These are phyloP conservation scores for Chalciporus sp. DNA, from an alignment of 1,284 basidiomycete species.

Conservation along the genomic window DNA sequence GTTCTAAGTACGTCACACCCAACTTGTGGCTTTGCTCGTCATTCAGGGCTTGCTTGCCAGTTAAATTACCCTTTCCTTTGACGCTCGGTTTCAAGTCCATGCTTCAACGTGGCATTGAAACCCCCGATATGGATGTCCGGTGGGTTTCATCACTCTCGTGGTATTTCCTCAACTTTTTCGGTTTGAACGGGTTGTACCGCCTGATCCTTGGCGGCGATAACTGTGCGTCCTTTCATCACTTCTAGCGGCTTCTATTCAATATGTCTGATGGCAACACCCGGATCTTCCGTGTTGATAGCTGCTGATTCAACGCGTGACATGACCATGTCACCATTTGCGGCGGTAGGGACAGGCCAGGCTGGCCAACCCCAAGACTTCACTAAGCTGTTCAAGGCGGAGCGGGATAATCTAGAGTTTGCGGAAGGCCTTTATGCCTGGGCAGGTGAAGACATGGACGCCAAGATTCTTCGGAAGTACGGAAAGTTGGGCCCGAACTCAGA, in stretches of 20 bases:
- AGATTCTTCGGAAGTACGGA: constrained; percentile 77
- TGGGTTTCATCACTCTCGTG: constrained; percentile 99
- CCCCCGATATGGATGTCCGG: constrained; percentile 95
- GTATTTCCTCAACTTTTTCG: constrained; percentile 99
- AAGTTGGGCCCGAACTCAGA: constrained; percentile 40
- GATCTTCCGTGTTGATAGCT: constrained; percentile 45
- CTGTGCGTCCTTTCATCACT: constrained; percentile 52
- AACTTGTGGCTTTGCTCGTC: background rate
- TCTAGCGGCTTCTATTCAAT: constrained; percentile 13
- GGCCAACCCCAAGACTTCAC: constrained; percentile 79
- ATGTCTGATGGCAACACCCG: constrained; percentile 15
- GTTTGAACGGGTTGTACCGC: constrained; percentile 93
- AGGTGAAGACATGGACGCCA: constrained; percentile 77
- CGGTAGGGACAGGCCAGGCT: constrained; percentile 51
- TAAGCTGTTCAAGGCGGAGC: constrained; percentile 91
- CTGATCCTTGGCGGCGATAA: constrained; percentile 92
- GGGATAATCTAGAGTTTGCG: constrained; percentile 91
- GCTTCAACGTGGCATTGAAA: constrained; percentile 95
- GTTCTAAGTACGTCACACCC: constrained; percentile 79
- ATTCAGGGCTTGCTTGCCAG: constrained; percentile 42
- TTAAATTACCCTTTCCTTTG: constrained; percentile 96
- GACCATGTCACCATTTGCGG: constrained; percentile 72
- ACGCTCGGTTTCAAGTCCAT: constrained; percentile 99
- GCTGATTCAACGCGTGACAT: constrained; percentile 79
- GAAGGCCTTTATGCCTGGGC: constrained; percentile 85